Evolutionary conservation across 345 rosid species (phyloP).

Genomic region (Gossypium stocksii): DNA sequence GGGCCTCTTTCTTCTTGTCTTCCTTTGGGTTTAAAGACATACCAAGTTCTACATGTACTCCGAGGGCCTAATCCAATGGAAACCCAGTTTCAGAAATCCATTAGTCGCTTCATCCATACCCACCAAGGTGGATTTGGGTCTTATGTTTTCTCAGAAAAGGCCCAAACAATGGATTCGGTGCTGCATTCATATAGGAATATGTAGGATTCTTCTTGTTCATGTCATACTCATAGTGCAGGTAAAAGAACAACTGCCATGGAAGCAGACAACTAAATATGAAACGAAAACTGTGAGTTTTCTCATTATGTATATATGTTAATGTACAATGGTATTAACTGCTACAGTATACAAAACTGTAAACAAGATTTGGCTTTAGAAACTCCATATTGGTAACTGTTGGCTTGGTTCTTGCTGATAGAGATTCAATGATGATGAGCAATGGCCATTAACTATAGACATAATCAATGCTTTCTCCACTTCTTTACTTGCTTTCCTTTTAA

Average conservation of each 20-base stretch:
- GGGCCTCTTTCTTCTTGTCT: too few relatives aligned
- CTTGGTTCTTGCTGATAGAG: not conserved
- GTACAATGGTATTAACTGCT: not conserved
- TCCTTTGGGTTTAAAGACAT: not conserved
- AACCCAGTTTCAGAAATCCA: not conserved
- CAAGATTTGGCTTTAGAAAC: constrained; percentile 1
- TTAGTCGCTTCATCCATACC: not conserved
- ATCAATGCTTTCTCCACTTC: constrained; percentile 22
- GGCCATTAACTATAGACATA: not conserved
- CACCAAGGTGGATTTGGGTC: not conserved
- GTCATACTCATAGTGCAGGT: not conserved
- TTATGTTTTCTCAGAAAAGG: not conserved
- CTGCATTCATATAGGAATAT: not conserved
- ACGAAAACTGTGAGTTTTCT: not conserved
- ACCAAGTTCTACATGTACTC: not conserved
- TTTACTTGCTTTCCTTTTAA: constrained; percentile 4
- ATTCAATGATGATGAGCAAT: constrained; percentile 4
- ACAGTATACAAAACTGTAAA: not conserved
- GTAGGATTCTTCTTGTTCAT: not conserved
- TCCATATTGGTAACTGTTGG: constrained; percentile 5
- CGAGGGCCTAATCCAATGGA: not conserved
- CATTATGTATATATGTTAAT: not conserved
- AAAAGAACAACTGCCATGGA: not conserved
- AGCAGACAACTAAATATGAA: not conserved
- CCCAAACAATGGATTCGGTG: not conserved